Evolutionary conservation across 352 stramenopile species (phyloP).

Genomic region (Phytophthora lateralis): DNA sequence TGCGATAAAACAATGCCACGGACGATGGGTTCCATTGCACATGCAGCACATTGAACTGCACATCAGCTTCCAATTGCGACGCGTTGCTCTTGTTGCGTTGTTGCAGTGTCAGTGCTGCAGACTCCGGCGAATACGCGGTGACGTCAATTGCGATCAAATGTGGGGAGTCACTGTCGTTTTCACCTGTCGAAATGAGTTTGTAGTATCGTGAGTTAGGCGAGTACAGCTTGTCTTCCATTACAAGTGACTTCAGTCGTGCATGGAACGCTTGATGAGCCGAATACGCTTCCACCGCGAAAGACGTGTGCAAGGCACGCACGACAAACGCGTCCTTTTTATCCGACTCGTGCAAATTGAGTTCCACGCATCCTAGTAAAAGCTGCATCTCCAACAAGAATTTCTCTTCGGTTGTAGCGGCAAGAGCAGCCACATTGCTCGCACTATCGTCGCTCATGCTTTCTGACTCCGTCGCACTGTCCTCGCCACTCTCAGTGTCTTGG

Average conservation of each 20-base stretch:
- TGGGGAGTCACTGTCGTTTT: conserved; percentile 23
- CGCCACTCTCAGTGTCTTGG: conserved; percentile 22
- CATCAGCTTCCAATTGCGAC: conserved; percentile 52
- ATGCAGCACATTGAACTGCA: conserved; percentile 74
- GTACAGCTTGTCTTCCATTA: conserved; percentile 80
- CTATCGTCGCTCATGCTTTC: conserved; percentile 20
- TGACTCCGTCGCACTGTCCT: conserved; percentile 21
- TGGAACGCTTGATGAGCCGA: conserved; percentile 54
- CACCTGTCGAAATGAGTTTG: conserved; percentile 70
- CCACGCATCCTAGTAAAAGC: conserved; percentile 55
- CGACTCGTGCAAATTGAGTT: conserved; percentile 60
- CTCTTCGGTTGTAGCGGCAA: conserved; percentile 22
- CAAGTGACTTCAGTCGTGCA: conserved; percentile 53
- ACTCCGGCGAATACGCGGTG: conserved; percentile 38
- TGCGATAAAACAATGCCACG: conserved; percentile 74
- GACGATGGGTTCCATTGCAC: conserved; percentile 89
- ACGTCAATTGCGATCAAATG: conserved; percentile 62
- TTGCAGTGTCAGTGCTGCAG: conserved; percentile 3
- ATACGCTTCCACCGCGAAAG: conserved; percentile 52
- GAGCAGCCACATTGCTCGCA: neutral
- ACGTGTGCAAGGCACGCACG: conserved; percentile 50
- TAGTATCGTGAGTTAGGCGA: conserved; percentile 51
- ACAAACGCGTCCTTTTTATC: conserved; percentile 55
- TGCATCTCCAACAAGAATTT: conserved; percentile 60
- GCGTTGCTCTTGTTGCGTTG: conserved; percentile 4